phyloP scores from a whole-genome alignment of 768 basidiomycete species.

The Termitomyces sp. region DNA sequence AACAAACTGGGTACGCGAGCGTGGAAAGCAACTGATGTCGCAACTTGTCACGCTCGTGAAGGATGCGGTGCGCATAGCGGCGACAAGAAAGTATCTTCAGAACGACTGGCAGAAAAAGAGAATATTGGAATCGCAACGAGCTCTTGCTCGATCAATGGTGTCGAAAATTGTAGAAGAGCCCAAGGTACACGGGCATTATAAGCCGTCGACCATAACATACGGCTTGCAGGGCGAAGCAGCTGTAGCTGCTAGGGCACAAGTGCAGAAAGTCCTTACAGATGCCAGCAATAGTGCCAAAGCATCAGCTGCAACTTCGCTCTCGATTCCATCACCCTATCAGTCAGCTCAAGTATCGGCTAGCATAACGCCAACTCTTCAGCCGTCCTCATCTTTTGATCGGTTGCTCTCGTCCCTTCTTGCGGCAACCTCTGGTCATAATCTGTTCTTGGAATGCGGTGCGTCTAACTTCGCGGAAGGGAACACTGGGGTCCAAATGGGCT shows the following conservation, averaged over 20 bases:
- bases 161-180: slow-evolving; percentile 4
- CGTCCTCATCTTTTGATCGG: slow-evolving; percentile 33
- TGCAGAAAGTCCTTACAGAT: slow-evolving; percentile 24
- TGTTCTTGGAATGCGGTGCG: neutral
- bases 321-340: neutral
- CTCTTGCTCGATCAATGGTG: neutral
- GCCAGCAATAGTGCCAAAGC: slow-evolving; percentile 17
- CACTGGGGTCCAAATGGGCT: slow-evolving; percentile 5
- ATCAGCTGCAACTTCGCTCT: neutral
- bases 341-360: neutral
- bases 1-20: slow-evolving; percentile 60
- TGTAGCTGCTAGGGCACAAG: slow-evolving; percentile 9
- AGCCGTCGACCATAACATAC: slow-evolving; percentile 30
- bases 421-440: slow-evolving; percentile 19
- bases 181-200: slow-evolving; percentile 28
- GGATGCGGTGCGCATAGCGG: slow-evolving; percentile 57
- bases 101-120: slow-evolving; percentile 11
- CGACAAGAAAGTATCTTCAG: slow-evolving; percentile 46
- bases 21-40: slow-evolving; percentile 57
- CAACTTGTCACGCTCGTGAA: slow-evolving; percentile 63
- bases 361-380: slow-evolving; percentile 11
- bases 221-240: slow-evolving; percentile 20
- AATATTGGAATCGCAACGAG: neutral
- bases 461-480: neutral
- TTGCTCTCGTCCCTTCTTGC: slow-evolving; percentile 38